phyloP scores from a whole-genome alignment of 2,329 filamentous ascomycete species.

The Paraconiothyrium sp. region DNA sequence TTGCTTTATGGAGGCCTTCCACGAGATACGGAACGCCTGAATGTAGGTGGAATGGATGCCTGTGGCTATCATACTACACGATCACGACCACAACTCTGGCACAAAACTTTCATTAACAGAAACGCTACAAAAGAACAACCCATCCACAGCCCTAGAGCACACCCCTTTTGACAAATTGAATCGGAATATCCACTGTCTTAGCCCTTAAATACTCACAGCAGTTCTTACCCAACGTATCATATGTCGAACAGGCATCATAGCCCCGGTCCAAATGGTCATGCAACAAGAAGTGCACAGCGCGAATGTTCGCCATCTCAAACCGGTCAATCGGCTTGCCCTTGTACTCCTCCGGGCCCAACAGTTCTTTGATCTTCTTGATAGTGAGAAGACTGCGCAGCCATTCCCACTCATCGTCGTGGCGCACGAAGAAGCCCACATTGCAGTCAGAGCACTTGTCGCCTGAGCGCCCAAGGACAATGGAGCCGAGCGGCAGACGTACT shows the following conservation, averaged over 20 bases:
- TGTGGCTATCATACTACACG: no score
- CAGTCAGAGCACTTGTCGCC: conserved; percentile 45
- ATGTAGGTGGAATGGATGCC: neutral
- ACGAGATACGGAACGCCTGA: no score
- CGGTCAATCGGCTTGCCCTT: conserved; percentile 28
- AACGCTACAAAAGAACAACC: neutral
- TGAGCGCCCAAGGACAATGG: conserved; percentile 44
- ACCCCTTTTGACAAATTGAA: conserved; percentile 55
- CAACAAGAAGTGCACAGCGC: conserved; percentile 33
- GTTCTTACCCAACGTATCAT: conserved; percentile 60
- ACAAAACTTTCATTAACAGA: neutral
- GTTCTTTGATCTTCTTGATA: conserved; percentile 27
- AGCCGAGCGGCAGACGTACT: conserved; percentile 49
- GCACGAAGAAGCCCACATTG: conserved; percentile 46
- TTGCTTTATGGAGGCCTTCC: no score
- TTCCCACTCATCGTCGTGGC: conserved; percentile 37
- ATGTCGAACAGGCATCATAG: conserved; percentile 54
- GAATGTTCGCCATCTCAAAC: conserved; percentile 28
- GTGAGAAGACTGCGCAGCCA: conserved; percentile 35
- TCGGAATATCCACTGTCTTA: conserved; percentile 57
- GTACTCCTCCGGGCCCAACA: conserved; percentile 34
- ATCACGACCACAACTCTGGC: neutral
- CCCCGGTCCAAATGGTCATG: conserved; percentile 41
- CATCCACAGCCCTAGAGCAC: conserved; percentile 23
- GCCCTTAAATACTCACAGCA: conserved; percentile 57